These are phyloP conservation scores for Coemansia sp. DNA, from an alignment of 192 early-diverging fungal species.

Conservation along the genomic window DNA sequence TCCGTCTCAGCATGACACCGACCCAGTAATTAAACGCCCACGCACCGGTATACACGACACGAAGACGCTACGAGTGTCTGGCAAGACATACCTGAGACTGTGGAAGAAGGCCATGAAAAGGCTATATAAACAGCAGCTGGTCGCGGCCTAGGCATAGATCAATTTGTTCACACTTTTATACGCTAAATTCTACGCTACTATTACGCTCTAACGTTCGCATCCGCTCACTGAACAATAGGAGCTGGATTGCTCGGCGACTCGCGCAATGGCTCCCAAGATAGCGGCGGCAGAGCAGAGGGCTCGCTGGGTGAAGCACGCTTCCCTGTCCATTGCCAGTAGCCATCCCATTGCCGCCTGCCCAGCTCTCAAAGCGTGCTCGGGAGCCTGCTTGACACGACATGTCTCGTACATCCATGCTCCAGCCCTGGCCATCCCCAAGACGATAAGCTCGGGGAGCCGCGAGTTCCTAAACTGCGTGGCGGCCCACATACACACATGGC, in stretches of 20 bases:
- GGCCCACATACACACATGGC: constrained; percentile 27
- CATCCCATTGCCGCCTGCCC: constrained; percentile 5
- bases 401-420: constrained; percentile 4
- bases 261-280: constrained; percentile 24
- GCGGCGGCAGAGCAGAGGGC: constrained; percentile 27
- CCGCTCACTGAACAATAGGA: too few relatives aligned
- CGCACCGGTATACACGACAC: too few relatives aligned
- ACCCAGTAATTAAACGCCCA: too few relatives aligned
- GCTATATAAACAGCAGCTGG: too few relatives aligned
- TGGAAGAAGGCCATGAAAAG: too few relatives aligned
- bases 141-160: too few relatives aligned
- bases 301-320: constrained; percentile 23
- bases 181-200: too few relatives aligned
- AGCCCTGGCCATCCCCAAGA: background rate
- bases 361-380: constrained; percentile 1
- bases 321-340: constrained; percentile 24
- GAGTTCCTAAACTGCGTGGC: constrained; percentile 36
- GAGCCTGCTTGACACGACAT: constrained; percentile 5
- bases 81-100: too few relatives aligned
- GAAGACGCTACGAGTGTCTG: too few relatives aligned
- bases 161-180: too few relatives aligned
- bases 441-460: constrained; percentile 19
- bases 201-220: too few relatives aligned
- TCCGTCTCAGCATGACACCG: too few relatives aligned
- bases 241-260: constrained; percentile 19